These are phyloP conservation scores for Picea glauca DNA, from an alignment of 75 land plant genomes.

Conservation along the genomic window DNA sequence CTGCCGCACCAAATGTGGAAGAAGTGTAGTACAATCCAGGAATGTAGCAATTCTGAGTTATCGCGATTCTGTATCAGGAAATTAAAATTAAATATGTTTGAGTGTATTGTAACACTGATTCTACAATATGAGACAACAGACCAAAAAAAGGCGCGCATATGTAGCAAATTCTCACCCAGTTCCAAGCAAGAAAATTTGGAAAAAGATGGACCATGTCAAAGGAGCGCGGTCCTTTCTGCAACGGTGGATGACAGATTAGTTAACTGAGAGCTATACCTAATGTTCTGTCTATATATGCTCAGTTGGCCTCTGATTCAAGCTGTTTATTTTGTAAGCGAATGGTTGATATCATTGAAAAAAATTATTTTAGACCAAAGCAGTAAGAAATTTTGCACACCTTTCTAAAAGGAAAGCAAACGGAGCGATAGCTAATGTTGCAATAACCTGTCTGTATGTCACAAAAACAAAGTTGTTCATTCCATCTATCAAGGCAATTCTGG, in stretches of 20 bases:
- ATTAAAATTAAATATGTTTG: too few relatives aligned
- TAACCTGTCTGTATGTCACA: slow-evolving; percentile 6
- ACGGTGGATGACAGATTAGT: too few relatives aligned
- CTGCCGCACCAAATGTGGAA: slow-evolving; percentile 24
- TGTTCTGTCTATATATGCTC: too few relatives aligned
- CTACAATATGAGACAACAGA: too few relatives aligned
- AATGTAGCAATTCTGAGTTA: slow-evolving; percentile 25
- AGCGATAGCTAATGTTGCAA: slow-evolving; percentile 9
- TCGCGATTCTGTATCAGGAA: slow-evolving; percentile 15
- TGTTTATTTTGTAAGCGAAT: neutral
- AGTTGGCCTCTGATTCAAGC: too few relatives aligned
- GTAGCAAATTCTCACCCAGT: too few relatives aligned
- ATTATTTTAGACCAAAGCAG: neutral
- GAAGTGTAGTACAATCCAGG: slow-evolving; percentile 29
- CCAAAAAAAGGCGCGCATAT: too few relatives aligned
- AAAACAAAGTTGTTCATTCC: slow-evolving; percentile 4
- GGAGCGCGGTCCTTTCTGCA: too few relatives aligned
- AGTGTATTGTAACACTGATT: too few relatives aligned
- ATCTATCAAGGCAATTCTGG: neutral
- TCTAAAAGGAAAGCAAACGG: slow-evolving; percentile 6
- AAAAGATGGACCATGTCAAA: too few relatives aligned
- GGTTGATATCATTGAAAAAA: neutral
- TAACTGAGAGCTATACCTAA: too few relatives aligned
- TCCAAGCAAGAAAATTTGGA: too few relatives aligned
- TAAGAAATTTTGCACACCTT: neutral